Conservation (phyloP, 2,329 filamentous ascomycete species). For the Chaetomium olivaceum region DNA sequence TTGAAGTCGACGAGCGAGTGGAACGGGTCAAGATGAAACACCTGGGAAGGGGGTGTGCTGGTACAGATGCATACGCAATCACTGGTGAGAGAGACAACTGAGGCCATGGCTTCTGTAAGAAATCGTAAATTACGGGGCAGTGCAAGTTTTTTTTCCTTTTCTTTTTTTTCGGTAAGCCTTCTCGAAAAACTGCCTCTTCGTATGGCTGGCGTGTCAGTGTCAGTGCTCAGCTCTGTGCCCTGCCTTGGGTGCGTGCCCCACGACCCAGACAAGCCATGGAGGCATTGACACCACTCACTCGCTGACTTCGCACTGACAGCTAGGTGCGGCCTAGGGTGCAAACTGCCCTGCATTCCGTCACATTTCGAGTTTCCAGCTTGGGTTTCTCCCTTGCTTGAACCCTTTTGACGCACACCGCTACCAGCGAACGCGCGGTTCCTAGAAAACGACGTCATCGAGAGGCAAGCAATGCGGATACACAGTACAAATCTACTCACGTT, state of each 20-base stretch:
- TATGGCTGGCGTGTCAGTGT: neutral
- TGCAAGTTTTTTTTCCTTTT: neutral
- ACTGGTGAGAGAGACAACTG: neutral
- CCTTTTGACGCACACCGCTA: neutral
- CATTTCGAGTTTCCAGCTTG: neutral
- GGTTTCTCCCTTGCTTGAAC: neutral
- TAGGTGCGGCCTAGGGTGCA: neutral
- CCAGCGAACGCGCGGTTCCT: neutral
- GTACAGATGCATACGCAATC: slow-evolving; percentile 4
- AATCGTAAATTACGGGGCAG: neutral
- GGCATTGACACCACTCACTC: neutral
- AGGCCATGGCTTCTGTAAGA: neutral
- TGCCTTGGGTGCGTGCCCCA: neutral
- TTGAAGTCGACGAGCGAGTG: slow-evolving; percentile 13
- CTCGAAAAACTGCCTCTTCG: neutral
- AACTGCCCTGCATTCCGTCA: neutral
- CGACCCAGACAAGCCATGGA: neutral
- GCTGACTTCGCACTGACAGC: slow-evolving; percentile 6
- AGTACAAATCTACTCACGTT: too few species aligned
- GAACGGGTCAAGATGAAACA: slow-evolving; percentile 25
- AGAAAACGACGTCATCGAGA: neutral
- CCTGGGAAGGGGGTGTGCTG: slow-evolving; percentile 13
- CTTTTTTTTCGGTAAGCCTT: neutral
- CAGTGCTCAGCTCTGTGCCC: neutral
- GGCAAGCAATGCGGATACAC: too few species aligned